phyloP scores from a whole-genome alignment of 2,329 filamentous ascomycete genomes.

The Cercospora canescens region DNA sequence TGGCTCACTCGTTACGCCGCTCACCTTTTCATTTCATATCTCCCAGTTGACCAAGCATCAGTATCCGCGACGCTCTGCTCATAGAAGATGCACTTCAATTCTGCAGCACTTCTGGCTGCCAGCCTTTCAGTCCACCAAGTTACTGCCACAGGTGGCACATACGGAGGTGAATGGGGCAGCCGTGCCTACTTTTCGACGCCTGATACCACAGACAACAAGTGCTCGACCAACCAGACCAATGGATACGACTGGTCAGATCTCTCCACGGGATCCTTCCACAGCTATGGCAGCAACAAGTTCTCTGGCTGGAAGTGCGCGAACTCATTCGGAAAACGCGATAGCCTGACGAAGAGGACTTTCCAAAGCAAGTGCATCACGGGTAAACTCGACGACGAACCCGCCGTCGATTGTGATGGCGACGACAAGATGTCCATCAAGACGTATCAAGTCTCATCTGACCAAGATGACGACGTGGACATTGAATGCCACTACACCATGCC shows the following conservation, averaged over 20 bases:
- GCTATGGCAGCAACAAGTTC: slow-evolving; percentile 74
- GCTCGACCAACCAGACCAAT: slow-evolving; percentile 64
- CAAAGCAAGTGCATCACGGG: slow-evolving; percentile 45
- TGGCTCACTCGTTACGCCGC: slow-evolving; percentile 51
- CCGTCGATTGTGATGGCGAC: slow-evolving; percentile 48
- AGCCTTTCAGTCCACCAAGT: slow-evolving; percentile 47
- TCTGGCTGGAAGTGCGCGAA: slow-evolving; percentile 69
- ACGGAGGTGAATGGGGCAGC: slow-evolving; percentile 49
- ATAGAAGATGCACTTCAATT: slow-evolving; percentile 21
- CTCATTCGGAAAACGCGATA: slow-evolving; percentile 61
- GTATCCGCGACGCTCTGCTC: slow-evolving; percentile 4
- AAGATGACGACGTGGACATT: slow-evolving; percentile 66
- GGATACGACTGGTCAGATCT: slow-evolving; percentile 76
- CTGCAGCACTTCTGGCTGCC: slow-evolving; percentile 18
- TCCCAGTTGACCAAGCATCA: slow-evolving; percentile 1
- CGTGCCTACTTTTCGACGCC: slow-evolving; percentile 65
- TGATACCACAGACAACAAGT: slow-evolving; percentile 73
- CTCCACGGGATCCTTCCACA: slow-evolving; percentile 58
- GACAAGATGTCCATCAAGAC: slow-evolving; percentile 71
- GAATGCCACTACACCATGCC: slow-evolving; percentile 87
- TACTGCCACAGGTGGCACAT: slow-evolving; percentile 39
- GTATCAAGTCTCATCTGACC: slow-evolving; percentile 72
- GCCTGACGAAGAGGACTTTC: slow-evolving; percentile 47
- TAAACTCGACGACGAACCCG: slow-evolving; percentile 46
- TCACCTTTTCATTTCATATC: slow-evolving; percentile 18